Percentiles rank a stretch among this genome's conserved stretches.
Evolutionary conservation across 345 rosid species (phyloP).

Genomic region (Triadica sebifera): DNA sequence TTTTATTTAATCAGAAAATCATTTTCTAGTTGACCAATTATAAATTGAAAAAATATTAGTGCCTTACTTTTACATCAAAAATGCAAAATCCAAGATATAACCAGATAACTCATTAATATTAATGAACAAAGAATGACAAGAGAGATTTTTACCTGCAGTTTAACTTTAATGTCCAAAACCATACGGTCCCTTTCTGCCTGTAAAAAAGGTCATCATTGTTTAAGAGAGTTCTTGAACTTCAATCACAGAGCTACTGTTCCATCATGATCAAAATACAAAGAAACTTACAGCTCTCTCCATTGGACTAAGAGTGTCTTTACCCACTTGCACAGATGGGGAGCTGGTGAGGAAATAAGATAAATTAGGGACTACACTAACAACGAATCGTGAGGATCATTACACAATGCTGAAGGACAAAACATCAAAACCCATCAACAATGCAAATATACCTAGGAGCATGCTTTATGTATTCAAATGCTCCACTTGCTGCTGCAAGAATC

Average conservation of each 20-base stretch:
- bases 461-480: conserved; percentile 80
- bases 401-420: not conserved
- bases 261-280: conserved; percentile 26
- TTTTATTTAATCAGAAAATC: not conserved
- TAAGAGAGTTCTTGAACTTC: conserved; percentile 14
- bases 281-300: conserved; percentile 96
- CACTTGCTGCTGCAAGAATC: conserved; percentile 84
- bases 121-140: not conserved
- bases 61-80: not conserved
- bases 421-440: conserved; percentile 14
- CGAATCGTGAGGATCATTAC: not conserved
- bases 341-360: conserved; percentile 39
- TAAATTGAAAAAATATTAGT: not conserved
- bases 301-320: conserved; percentile 71
- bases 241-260: conserved; percentile 13
- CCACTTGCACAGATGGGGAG: conserved; percentile 60
- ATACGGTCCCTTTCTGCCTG: conserved; percentile 97
- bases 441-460: conserved; percentile 64
- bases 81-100: conserved; percentile 9
- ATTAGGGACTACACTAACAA: not conserved
- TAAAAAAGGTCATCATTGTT: conserved; percentile 16
- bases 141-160: conserved; percentile 69
- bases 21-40: not conserved
- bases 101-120: not conserved
- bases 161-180: conserved; percentile 98